Evolutionary conservation across 2,329 filamentous ascomycete species (phyloP), one percentile per base, ranked within the genome.

Genomic region (Eutypella sp.): DNA sequence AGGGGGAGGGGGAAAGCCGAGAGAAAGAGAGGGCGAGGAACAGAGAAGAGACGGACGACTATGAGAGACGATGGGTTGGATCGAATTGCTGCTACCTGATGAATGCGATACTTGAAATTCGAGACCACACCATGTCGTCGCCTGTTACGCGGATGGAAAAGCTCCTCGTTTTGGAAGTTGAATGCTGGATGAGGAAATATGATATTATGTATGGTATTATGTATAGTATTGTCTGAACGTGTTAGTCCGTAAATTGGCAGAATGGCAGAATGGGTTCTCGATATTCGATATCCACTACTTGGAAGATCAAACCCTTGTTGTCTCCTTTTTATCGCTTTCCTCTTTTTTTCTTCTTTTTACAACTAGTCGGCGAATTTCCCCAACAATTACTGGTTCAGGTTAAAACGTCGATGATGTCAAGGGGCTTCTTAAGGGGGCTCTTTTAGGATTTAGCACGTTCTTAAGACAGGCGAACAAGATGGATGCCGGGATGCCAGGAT

Each of bases 1-100:
- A 29, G 16, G 2, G 47, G 38, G 43, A 41, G 45, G 24, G 37
- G 40, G 20, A 45, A 29, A 15, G 11, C 25, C 40, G 29, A n/a
- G 29, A 6, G 29, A n/a, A 33, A 33, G 16, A 33, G 29, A n/a
- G 13, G 29, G 29, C 5, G 16, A 33, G 16, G 29, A n/a, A 7
- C 13, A 33, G 16, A 15, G 29, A n/a, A n/a, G 29, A n/a, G 13
- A 15, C 5, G 5, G 29, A n/a, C 16, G 29, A 8, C 7, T 7
- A 29, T 8, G 25, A 29, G 29, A 5, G 29, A 15, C 16, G 29
- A 15, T 33, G 13, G 19, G 2, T 39, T 20, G 19, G 23, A 39
- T 39, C 9, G n/a, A 19, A 22, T 37, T 7, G 18, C 18, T 24
- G 36, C 36, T 39, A 39, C 20, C 36, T 39, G 23, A 39, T 24